These are phyloP conservation scores for Aspergillus pseudonomiae DNA, from an alignment of 2,329 filamentous ascomycete genomes.

Conservation along the genomic window DNA sequence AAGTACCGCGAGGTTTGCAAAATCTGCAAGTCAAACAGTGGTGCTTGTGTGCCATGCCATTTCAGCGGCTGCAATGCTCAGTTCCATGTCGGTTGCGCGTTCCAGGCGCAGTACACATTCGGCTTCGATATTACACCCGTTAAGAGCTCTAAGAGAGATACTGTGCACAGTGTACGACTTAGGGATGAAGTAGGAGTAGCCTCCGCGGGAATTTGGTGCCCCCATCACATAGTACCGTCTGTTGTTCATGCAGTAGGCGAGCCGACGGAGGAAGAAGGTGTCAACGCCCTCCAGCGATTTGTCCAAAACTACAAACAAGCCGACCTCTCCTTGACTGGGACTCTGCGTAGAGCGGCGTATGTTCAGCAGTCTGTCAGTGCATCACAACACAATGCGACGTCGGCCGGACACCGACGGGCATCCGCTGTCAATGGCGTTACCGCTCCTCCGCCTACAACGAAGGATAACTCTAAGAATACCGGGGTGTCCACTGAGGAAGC, in stretches of 20 bases:
- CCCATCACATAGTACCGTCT: constrained; percentile 77
- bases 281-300: constrained; percentile 82
- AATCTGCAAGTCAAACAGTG: constrained; percentile 71
- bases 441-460: constrained; percentile 22
- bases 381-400: constrained; percentile 30
- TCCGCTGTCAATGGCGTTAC: constrained; percentile 55
- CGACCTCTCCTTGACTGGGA: constrained; percentile 85
- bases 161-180: constrained; percentile 76
- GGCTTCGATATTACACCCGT: constrained; percentile 90
- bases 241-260: constrained; percentile 80
- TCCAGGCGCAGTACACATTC: constrained; percentile 77
- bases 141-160: constrained; percentile 84
- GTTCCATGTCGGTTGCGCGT: constrained; percentile 90
- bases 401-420: constrained; percentile 54
- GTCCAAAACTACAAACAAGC: constrained; percentile 92
- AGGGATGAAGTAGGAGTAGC: constrained; percentile 81
- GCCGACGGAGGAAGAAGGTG: constrained; percentile 67
- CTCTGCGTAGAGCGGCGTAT: constrained; percentile 87
- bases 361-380: constrained; percentile 45
- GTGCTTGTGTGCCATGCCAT: constrained; percentile 84
- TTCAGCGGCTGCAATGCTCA: constrained; percentile 53
- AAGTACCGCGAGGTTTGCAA: constrained; percentile 80
- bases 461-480: constrained; percentile 28
- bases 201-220: constrained; percentile 88
- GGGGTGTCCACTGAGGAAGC: constrained; percentile 24